Base-by-base conservation (phyloP, 208 protist genomes). In the Trypanosoma conorhini region DNA sequence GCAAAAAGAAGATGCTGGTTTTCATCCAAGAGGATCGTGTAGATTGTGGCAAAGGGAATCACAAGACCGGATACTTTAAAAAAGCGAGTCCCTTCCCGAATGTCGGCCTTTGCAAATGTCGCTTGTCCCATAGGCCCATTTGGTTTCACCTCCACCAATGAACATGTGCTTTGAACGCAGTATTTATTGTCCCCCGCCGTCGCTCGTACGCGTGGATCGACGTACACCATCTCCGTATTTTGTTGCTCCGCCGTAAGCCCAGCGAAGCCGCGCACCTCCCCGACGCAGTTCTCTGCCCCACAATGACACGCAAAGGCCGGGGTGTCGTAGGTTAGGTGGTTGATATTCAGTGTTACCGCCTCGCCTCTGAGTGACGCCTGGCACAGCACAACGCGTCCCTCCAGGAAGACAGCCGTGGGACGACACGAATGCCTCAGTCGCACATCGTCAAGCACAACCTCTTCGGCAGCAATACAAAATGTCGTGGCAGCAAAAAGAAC, bases 81-180 rank as follows among this genome's bases (percentile, higher is more conserved):
- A 74, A 95, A 91, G 50, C 85, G 87, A 38, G 82, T 90, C 19
- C 85, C 89, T 19, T 67, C 72, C n/a, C 44, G 42, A 67, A 95
- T 90, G 57, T 56, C 22, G 40, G 51, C 35, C 10, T 84, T 80
- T 22, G 89, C 86, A 72, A 95, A 95, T 52, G 89, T 95, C 15
- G 87, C 81, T 72, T 95, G 89, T 22, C 89, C 89, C 87, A 95
- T 90, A 10, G 30, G 72, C 2, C 85, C 85, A 67, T 93, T 91
- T 3, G 67, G 74, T 8, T 71, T 76, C 19, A 95, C 80, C 15
- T 83, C 78, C 38, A 95, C 87, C 44, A 86, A 65, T 31, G 83
- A 77, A 42, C 62, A 87, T 55, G 72, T 62, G 66, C 82, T 89
- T 66, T 76, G 70, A 65, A 85, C 86, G 21, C 5, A 44, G 79